Evolutionary conservation across 225 moss, liverwort and hornwort species (phyloP), one percentile per base, ranked within the genome.

Genomic region (Takakia lepidozioides): DNA sequence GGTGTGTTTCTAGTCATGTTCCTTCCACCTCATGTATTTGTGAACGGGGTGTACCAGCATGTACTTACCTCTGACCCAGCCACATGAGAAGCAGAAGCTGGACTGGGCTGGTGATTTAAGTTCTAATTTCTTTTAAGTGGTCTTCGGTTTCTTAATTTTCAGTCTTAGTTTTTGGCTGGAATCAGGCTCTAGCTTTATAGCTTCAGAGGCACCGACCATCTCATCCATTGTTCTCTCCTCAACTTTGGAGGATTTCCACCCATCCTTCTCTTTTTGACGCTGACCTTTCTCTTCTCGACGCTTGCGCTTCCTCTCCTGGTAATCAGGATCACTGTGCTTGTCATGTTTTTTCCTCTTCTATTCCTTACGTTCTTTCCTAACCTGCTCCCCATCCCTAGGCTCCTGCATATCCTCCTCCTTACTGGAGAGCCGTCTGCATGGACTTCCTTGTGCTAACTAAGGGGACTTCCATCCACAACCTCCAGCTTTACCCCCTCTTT

Each of bases 261-360:
- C 74, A n/a, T n/a, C n/a, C n/a, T n/a, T n/a, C 51, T 86, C 84
- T 56, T 87, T 64, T 51, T 76, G 83, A n/a, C 77, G 74, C 46
- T 61, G 76, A 56, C 81, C 81, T 63, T 78, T 83, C 51, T 86
- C 85, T 51, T 85, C 80, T 57, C 80, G 88, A 64, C 83, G 83
- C 60, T 81, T 86, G 28, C 85, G 69, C 48, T 93, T 86, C 64
- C 72, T 80, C 61, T 88, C 88, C 39, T 83, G 56, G 50, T 88
- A 83, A 64, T 86, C 88, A 0, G 67, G 69, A 51, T 93, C 86
- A 37, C 66, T 85, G 52, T 86, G 78, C 67, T 68, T 86, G 7
- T 80, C 68, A 36, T 76, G 71, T 65, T 84, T 93, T 42, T 68
- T 86, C 23, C 76, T 85, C 63, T 74, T 87, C 68, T 71, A 82